Evolutionary conservation across 176 grass and related monocot genomes (phyloP), one percentile per base, ranked within the genome.

Genomic region (Avena eriantha): DNA sequence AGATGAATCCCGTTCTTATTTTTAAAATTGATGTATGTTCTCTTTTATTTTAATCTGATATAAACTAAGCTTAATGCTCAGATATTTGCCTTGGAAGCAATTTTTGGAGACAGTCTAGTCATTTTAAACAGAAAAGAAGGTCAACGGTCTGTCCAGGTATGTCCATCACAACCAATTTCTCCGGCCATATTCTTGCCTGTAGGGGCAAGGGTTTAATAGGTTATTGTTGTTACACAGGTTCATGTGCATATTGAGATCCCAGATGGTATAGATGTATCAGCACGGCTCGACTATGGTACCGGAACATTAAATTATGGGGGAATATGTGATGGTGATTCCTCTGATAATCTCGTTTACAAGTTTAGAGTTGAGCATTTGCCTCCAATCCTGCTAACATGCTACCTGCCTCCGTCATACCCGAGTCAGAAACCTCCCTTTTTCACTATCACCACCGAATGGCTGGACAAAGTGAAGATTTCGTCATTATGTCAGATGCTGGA

Each of bases 61-160:
- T 0, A 69, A 69, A 69, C 17, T 73, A 59, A 81, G 47, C 90
- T 4, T 79, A 68, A 80, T 88, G 24, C 19, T 73, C 86, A 97
- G 95, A 56, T 94, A 26, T 82, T 90, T 81, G 95, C 81, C 68
- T 89, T 97, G 68, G 78, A 94, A 73, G 92, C 92, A 85, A 97
- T 97, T 83, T 97, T 94, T 73, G 92, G 89, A 86, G 90, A 94
- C 46, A 85, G 84, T 82, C 61, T 89, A 78, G 69, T 78, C 21
- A 78, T 88, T 86, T 89, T 87, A 7, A 15, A 91, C 80, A 91
- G 65, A 60, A 90, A 91, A 78, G 77, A 68, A 78, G 88, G 81
- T 21, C 86, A 84, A 43, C 61, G 92, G 17, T 94, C 72, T 65
- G 91, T 97, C 78, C 88, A 94, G 95, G 92, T 97, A 72, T 71